Conservation (phyloP, 495 filamentous ascomycete genomes). For the Stereocaulon alpinum region DNA sequence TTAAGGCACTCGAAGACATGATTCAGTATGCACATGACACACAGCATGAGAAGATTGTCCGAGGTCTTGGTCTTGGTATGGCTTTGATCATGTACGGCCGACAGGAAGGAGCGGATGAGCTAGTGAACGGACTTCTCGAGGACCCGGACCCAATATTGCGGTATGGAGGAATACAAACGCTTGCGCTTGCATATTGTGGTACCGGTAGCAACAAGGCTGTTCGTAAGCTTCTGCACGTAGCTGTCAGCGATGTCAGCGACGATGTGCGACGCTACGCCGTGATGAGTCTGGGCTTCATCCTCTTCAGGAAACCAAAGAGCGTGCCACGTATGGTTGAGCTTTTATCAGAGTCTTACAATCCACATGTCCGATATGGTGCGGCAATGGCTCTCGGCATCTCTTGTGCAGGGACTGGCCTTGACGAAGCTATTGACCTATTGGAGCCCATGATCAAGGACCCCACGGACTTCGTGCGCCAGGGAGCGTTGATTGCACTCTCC, state of each 20-base stretch:
- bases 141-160: slow-evolving; percentile 89
- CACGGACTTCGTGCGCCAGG: slow-evolving; percentile 95
- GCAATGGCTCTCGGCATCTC: slow-evolving; percentile 98
- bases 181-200: slow-evolving; percentile 93
- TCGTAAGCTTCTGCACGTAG: slow-evolving; percentile 90
- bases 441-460: slow-evolving; percentile 99
- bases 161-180: slow-evolving; percentile 98
- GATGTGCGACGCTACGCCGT: slow-evolving; percentile 96
- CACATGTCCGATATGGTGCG: slow-evolving; percentile 95
- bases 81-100: slow-evolving; percentile 96
- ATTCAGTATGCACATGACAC: slow-evolving; percentile 96
- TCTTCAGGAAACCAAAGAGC: slow-evolving; percentile 94
- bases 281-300: slow-evolving; percentile 95
- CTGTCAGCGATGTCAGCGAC: slow-evolving; percentile 96
- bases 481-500: slow-evolving; percentile 84
- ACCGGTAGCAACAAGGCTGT: slow-evolving; percentile 98
- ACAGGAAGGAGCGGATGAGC: slow-evolving; percentile 86
- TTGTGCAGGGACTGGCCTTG: slow-evolving; percentile 90
- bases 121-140: slow-evolving; percentile 85
- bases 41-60: slow-evolving; percentile 96
- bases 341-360: slow-evolving; percentile 95
- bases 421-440: slow-evolving; percentile 92
- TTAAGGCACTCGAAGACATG: slow-evolving; percentile 86
- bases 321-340: slow-evolving; percentile 99
- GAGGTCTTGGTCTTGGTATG: slow-evolving; percentile 91